Conservation (phyloP, 2,329 filamentous ascomycete genomes). For the Seiridium unicorne region DNA sequence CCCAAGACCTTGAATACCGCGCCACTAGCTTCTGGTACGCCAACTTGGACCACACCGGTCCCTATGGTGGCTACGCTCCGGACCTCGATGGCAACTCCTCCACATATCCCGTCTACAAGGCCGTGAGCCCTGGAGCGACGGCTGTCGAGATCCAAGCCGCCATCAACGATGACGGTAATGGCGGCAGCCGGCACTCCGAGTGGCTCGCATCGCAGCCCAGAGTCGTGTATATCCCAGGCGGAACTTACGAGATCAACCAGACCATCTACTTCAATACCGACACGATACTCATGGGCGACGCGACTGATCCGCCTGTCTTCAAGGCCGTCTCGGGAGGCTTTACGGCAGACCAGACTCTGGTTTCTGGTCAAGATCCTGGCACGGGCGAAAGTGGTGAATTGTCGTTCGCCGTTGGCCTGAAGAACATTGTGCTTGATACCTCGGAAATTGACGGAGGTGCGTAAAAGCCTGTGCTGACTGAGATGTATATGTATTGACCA, state of each 20-base stretch:
- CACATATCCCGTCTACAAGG: conserved; percentile 35
- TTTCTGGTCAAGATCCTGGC: conserved; percentile 35
- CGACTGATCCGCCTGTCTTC: conserved; percentile 40
- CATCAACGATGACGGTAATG: conserved; percentile 34
- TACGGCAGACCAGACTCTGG: conserved; percentile 25
- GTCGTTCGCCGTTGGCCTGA: conserved; percentile 40
- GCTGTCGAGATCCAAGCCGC: conserved; percentile 33
- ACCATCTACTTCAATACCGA: conserved; percentile 42
- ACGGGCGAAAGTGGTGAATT: conserved; percentile 32
- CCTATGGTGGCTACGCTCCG: conserved; percentile 36
- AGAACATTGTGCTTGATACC: conserved; percentile 43
- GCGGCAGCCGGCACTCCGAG: conserved; percentile 28
- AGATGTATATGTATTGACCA: background rate
- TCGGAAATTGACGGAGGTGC: conserved; percentile 32
- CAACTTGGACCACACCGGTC: conserved; percentile 37
- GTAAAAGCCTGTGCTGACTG: background rate
- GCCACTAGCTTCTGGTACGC: conserved; percentile 36
- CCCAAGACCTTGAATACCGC: background rate
- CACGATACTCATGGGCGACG: conserved; percentile 45
- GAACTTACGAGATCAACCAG: conserved; percentile 36
- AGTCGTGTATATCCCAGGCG: conserved; percentile 41
- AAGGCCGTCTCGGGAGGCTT: conserved; percentile 36
- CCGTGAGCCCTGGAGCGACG: conserved; percentile 35
- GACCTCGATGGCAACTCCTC: conserved; percentile 35
- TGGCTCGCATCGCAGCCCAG: conserved; percentile 43